Base-by-base conservation (phyloP, 73 alveolate genomes). In the Stentor roeselii region DNA sequence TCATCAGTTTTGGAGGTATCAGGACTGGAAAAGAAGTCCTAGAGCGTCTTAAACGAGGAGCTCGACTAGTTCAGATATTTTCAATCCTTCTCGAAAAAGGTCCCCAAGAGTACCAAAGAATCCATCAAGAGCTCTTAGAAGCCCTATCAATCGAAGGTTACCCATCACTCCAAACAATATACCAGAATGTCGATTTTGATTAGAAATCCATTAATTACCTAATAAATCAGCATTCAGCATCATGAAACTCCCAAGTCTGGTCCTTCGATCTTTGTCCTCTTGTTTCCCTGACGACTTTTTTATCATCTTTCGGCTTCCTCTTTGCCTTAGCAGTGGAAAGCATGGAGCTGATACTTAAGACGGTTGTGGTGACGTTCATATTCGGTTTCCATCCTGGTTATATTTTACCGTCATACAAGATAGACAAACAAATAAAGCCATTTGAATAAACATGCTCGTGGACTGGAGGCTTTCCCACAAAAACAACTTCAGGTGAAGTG, bases 381-480 rank as follows among this genome's bases (percentile, higher is more conserved):
- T 98, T 96, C 15, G 99, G 99, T 36, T 96, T 89, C 99, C 99
- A 97, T 82, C 96, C 86, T 30, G 82, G 30, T 50, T 50, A 50
- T 11, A 11, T 50, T 21, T 50, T 50, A 50, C 67, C 67, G 67
- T 50, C 61, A 89, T 94, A 95, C 59, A 97, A 86, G 31, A 94
- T 92, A 27, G 97, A 90, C 74, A 97, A 76, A 83, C 99, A 97
- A 82, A 97, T 97, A 80, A 85, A 95, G 27, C 99, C 99, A 92
- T 97, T 97, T 61, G 99, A 95, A 92, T 97, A 97, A 21, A 97
- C 94, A 84, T 97, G 99, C 60, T 95, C 98, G 77, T 97, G 99
- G 42, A 91, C 95, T 41, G 99, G 99, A 41, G 95, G 92, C 42
- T 85, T 91, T 0, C 99, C 98, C 14, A 97, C 93, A 85, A 97